A percentile compares a stretch with the other conserved stretches of the same genome.
These are phyloP conservation scores for Fusarium sp. DNA, from an alignment of 2,329 filamentous ascomycete species.

Conservation along the genomic window DNA sequence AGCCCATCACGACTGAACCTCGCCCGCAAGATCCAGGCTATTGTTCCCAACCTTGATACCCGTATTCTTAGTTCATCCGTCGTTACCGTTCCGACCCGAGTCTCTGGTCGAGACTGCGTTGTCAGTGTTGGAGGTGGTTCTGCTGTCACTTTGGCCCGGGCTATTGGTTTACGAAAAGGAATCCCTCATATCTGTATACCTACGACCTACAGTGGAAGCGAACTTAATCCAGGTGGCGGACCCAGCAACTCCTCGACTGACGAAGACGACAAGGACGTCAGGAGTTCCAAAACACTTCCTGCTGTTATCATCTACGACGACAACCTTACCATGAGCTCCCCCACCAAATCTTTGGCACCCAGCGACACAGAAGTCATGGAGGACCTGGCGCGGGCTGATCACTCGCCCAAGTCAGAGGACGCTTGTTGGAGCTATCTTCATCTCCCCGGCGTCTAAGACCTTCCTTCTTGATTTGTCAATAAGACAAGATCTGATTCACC, in stretches of 20 bases:
- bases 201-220: conserved; percentile 70
- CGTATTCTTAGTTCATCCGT: conserved; percentile 53
- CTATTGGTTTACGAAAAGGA: conserved; percentile 64
- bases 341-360: conserved; percentile 50
- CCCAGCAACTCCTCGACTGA: background rate
- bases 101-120: conserved; percentile 64
- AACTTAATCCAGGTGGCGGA: conserved; percentile 57
- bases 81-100: conserved; percentile 37
- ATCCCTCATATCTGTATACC: conserved; percentile 71
- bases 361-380: conserved; percentile 37
- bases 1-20: conserved; percentile 56
- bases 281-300: conserved; percentile 40
- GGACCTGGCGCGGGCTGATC: conserved; percentile 29
- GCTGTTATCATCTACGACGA: conserved; percentile 57
- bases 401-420: conserved; percentile 43
- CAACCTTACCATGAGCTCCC: conserved; percentile 50
- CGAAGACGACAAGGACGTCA: background rate
- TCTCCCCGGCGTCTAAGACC: conserved; percentile 53
- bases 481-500: background rate
- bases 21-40: conserved; percentile 51
- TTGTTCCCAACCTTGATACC: conserved; percentile 52
- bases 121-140: conserved; percentile 74
- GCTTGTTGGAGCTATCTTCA: conserved; percentile 55
- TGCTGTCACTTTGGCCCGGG: conserved; percentile 70
- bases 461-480: background rate